Evolutionary conservation across 352 stramenopile species (phyloP).

Genomic region (Thalassiosira livingstoniorum): DNA sequence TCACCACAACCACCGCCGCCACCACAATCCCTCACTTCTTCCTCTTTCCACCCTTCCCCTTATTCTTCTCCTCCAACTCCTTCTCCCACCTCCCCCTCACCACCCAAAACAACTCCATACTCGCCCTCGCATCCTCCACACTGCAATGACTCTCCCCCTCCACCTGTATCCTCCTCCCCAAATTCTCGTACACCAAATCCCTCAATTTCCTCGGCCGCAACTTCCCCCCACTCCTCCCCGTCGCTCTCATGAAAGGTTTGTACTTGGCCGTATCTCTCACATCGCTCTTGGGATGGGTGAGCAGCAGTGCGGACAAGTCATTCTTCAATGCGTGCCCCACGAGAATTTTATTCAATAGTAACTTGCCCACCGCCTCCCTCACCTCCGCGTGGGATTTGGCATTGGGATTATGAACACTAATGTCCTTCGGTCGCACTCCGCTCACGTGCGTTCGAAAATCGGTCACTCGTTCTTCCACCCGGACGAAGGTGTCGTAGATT

Average conservation of each 20-base stretch:
- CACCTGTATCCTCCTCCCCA: conserved; percentile 73
- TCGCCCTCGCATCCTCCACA: conserved; percentile 86
- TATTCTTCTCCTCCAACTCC: conserved; percentile 54
- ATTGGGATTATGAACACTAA: conserved; percentile 70
- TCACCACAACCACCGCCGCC: too few relatives aligned
- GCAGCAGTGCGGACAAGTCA: conserved; percentile 89
- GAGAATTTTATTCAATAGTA: conserved; percentile 88
- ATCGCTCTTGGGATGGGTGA: conserved; percentile 86
- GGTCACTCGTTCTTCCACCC: conserved; percentile 88
- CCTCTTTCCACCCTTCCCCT: conserved; percentile 31
- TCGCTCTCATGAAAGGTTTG: conserved; percentile 85
- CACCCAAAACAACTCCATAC: conserved; percentile 87
- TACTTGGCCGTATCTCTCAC: conserved; percentile 90
- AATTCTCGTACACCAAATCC: conserved; percentile 86
- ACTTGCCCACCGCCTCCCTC: conserved; percentile 80
- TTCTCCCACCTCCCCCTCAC: conserved; percentile 85
- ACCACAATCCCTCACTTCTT: too few relatives aligned
- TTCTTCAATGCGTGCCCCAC: conserved; percentile 92
- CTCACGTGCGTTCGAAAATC: conserved; percentile 90
- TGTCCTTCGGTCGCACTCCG: conserved; percentile 86
- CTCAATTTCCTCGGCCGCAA: conserved; percentile 85
- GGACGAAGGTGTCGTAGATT: conserved; percentile 88
- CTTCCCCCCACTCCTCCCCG: conserved; percentile 74
- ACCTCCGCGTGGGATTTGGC: conserved; percentile 81
- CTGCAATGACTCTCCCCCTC: conserved; percentile 78